Evolutionary conservation across 768 basidiomycete species (phyloP).

Genomic region (Boletus reticulatus): DNA sequence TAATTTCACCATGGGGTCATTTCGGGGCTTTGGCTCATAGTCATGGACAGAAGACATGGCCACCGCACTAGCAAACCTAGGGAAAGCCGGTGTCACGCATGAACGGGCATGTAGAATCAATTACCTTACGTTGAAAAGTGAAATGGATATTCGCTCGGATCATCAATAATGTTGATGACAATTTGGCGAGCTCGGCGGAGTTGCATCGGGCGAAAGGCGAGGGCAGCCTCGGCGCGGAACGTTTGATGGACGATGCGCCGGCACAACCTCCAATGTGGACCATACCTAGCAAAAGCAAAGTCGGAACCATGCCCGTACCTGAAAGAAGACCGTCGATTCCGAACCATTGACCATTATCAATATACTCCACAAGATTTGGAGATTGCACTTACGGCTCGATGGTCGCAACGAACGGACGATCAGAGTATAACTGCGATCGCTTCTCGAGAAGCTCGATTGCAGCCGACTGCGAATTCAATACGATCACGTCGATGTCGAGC

Average conservation of each 20-base stretch:
- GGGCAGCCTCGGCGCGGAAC: slow-evolving; percentile 6
- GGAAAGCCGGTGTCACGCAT: background rate
- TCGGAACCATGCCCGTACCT: background rate
- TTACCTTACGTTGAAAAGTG: slow-evolving; percentile 5
- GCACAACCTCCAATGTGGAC: slow-evolving; percentile 8
- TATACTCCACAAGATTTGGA: background rate
- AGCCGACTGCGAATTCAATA: background rate
- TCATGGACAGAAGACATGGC: slow-evolving; percentile 12
- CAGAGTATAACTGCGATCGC: slow-evolving; percentile 12
- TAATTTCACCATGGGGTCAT: background rate
- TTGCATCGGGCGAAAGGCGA: slow-evolving; percentile 11
- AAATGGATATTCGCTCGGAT: background rate
- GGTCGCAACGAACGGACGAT: slow-evolving; percentile 4
- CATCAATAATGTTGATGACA: slow-evolving; percentile 3
- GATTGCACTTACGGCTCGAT: background rate
- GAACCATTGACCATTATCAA: background rate
- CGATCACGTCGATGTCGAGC: slow-evolving; percentile 1
- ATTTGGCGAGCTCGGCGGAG: slow-evolving; percentile 7
- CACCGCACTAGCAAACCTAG: slow-evolving; percentile 33
- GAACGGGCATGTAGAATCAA: background rate
- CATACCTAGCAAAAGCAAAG: background rate
- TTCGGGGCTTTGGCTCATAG: slow-evolving; percentile 10
- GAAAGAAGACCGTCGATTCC: background rate
- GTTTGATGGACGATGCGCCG: slow-evolving; percentile 16
- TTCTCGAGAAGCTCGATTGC: slow-evolving; percentile 4